A percentile compares a stretch with the other conserved stretches of the same genome.
These are phyloP conservation scores for Fraxinus anomala DNA, from an alignment of 257 asterid species.

Conservation along the genomic window DNA sequence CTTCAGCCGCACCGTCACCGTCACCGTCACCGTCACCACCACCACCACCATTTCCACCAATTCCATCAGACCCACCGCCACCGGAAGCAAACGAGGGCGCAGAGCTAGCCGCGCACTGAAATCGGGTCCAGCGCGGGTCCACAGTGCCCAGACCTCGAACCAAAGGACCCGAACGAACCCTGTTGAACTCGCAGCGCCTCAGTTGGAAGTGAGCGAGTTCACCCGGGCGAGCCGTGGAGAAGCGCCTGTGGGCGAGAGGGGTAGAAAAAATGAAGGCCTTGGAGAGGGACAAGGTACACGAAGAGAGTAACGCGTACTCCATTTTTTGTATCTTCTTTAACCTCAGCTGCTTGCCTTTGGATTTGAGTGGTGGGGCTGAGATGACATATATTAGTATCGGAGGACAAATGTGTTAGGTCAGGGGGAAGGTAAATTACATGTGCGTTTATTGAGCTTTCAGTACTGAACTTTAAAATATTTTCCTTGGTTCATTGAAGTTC, in stretches of 20 bases:
- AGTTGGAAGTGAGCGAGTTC: conserved; percentile 50
- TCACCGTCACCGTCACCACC: conserved; percentile 65
- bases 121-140: conserved; percentile 31
- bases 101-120: conserved; percentile 50
- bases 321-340: conserved; percentile 35
- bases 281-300: conserved; percentile 40
- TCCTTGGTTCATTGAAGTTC: neutral
- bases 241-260: conserved; percentile 51
- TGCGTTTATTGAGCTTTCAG: neutral
- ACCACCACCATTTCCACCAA: conserved; percentile 61
- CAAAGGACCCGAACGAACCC: conserved; percentile 35
- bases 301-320: conserved; percentile 65
- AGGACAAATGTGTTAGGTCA: neutral
- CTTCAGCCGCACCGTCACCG: conserved; percentile 58
- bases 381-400: neutral
- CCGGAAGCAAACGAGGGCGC: conserved; percentile 66
- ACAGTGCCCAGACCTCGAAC: conserved; percentile 32
- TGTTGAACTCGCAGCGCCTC: conserved; percentile 32
- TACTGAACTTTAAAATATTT: neutral
- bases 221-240: conserved; percentile 41
- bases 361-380: conserved; percentile 4
- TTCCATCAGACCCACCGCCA: conserved; percentile 71
- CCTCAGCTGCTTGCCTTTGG: conserved; percentile 15
- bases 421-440: neutral
- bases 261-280: conserved; percentile 48